Percentiles rank a stretch among this genome's conserved stretches.
Evolutionary conservation across 179 eudicot genomes (phyloP).

Genomic region (Beta lomatogona): DNA sequence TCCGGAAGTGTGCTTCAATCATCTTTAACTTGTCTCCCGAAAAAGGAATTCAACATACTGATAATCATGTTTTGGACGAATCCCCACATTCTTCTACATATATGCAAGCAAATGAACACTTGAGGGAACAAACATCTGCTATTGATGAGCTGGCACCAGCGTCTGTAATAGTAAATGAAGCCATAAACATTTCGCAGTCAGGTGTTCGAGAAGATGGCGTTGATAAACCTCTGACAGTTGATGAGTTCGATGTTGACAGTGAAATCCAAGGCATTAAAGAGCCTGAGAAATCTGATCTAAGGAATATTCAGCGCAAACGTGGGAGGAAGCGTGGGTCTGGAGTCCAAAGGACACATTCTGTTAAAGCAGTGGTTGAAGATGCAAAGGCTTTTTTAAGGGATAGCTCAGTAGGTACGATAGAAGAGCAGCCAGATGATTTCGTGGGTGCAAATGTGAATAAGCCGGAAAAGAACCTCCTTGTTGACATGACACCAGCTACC

Average conservation of each 20-base stretch:
- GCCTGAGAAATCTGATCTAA: constrained; percentile 59
- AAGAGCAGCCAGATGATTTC: constrained; percentile 39
- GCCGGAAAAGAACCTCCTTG: constrained; percentile 34
- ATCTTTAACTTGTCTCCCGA: constrained; percentile 56
- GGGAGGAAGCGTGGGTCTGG: constrained; percentile 45
- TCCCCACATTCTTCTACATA: constrained; percentile 33
- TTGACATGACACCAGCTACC: constrained; percentile 38
- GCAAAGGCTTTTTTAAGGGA: constrained; percentile 51
- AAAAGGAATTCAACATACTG: constrained; percentile 44
- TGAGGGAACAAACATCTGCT: constrained; percentile 12
- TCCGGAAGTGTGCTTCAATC: constrained; percentile 66
- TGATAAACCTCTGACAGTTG: constrained; percentile 37
- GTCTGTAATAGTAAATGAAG: constrained; percentile 32
- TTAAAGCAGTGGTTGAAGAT: constrained; percentile 70
- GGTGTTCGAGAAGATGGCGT: constrained; percentile 34
- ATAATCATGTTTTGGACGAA: constrained; percentile 32
- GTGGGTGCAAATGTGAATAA: constrained; percentile 38
- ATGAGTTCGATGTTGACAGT: constrained; percentile 40
- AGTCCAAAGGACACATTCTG: constrained; percentile 56
- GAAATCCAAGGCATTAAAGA: constrained; percentile 46
- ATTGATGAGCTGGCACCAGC: constrained; percentile 42
- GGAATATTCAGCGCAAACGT: constrained; percentile 37
- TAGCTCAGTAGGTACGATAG: constrained; percentile 31
- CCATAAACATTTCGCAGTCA: constrained; percentile 27
- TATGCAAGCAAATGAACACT: constrained; percentile 33